phyloP scores from a whole-genome alignment of 352 stramenopile species.

The Globisporangium splendens region DNA sequence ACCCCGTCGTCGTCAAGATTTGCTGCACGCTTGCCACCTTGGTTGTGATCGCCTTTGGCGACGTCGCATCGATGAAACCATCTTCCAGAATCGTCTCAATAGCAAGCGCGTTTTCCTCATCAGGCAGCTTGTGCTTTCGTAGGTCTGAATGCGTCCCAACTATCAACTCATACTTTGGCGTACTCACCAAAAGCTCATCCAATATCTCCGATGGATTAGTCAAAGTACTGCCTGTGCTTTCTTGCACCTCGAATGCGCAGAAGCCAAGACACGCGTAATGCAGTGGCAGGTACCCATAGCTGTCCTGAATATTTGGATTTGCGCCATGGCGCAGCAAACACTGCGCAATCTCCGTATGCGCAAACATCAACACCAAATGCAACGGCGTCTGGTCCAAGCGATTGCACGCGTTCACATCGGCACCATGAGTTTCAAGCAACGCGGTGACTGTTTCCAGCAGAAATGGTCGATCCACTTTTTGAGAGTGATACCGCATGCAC shows the following conservation, averaged over 20 bases:
- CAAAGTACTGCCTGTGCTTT: slow-evolving; percentile 6
- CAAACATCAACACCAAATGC: slow-evolving; percentile 65
- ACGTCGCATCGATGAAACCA: slow-evolving; percentile 30
- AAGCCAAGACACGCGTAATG: slow-evolving; percentile 72
- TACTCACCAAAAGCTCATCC: slow-evolving; percentile 25
- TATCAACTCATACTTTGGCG: slow-evolving; percentile 20
- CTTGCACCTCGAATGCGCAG: slow-evolving; percentile 22
- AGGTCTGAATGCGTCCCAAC: slow-evolving; percentile 35
- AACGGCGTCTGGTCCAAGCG: slow-evolving; percentile 56
- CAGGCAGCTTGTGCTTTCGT: slow-evolving; percentile 52
- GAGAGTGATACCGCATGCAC: slow-evolving; percentile 60
- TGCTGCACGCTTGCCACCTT: slow-evolving; percentile 29
- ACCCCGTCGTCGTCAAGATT: slow-evolving; percentile 27
- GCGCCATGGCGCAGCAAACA: slow-evolving; percentile 40
- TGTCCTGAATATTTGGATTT: slow-evolving; percentile 58
- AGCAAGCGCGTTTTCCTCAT: slow-evolving; percentile 46
- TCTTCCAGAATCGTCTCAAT: slow-evolving; percentile 55
- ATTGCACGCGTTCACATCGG: slow-evolving; percentile 61
- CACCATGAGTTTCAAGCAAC: slow-evolving; percentile 32
- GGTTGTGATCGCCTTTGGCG: slow-evolving; percentile 30
- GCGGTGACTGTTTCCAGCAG: slow-evolving; percentile 20
- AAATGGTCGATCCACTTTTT: slow-evolving; percentile 14
- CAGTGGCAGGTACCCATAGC: slow-evolving; percentile 49
- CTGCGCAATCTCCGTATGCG: slow-evolving; percentile 34
- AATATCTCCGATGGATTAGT: slow-evolving; percentile 25